Evolutionary conservation across 2,329 filamentous ascomycete genomes (phyloP), one percentile per base, ranked within the genome.

Genomic region (Rutstroemia sp.): DNA sequence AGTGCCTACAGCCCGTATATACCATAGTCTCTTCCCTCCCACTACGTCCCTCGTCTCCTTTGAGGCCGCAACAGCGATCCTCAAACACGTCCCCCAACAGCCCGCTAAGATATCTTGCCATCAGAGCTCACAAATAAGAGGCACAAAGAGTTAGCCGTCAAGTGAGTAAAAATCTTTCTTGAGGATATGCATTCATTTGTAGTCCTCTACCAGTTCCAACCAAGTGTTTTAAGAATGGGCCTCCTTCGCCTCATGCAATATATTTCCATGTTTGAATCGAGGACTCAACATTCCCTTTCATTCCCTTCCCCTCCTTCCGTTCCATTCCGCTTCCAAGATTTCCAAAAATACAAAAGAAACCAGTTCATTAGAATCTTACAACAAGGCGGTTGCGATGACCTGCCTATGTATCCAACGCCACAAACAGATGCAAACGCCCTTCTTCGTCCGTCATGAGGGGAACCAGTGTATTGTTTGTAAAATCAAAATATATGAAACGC

Each of bases 341-440:
- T 25, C 47, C 47, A 17, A 47, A 47, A 51, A 39, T 36, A 42
- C 47, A 56, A 51, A 55, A 34, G 39, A 48, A 38, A 23, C 44
- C 47, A 27, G 46, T 56, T 56, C 53, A 56, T 56, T 56, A 56
- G 40, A 55, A 44, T 56, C 53, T 56, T 56, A 56, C 53, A 56
- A 48, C 25, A 42, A 56, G 53, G 53, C 53, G 53, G 53, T 51
- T n/a, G 44, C 39, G 10, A 51, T 44, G 53, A 56, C 53, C 47
- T 51, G 47, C 53, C 47, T 56, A 45, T 44, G 39, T 56, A 56
- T 56, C 53, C 53, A 56, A 56, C 53, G 53, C 53, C 53, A 56
- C 47, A 14, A 56, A 56, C 53, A 51, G 36, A 51, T 56, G 53
- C 47, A 56, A 56, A 56, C 53, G 47, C 53, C 53, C 25, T 56